Evolutionary conservation across 768 basidiomycete species (phyloP), one percentile per base, ranked within the genome.

Genomic region (Rhizopogon sp.): DNA sequence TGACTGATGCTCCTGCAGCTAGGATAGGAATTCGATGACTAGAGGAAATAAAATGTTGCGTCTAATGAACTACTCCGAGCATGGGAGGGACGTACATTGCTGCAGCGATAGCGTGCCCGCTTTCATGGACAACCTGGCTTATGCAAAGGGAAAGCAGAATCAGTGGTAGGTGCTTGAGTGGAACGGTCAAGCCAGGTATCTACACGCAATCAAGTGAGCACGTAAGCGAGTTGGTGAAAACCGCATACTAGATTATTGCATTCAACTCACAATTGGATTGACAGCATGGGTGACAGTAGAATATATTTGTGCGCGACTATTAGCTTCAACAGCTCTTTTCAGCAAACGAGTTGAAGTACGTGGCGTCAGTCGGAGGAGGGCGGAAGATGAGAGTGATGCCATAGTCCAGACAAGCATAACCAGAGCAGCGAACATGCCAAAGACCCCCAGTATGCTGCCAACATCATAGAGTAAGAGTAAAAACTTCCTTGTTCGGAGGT

Each of bases 181-280:
- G 92, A 1, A 89, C 81, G 2, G 90, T 95, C 6, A 92, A 57
- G 1, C 92, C 92, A 20, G 93, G 92, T 39, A 95, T 84, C 90
- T 93, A 59, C 16, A 50, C 20, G 25, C 7, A 31, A 25, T 25
- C 25, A 25, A 25, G 25, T 25, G 25, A 25, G 25, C 25, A 25
- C 25, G 25, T 10, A 17, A 28, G 25, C 22, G 39, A 47, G 31
- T 28, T 59, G 40, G 56, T 56, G 25, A 22, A 17, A 11, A 25
- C 28, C 33, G 39, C 5, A 57, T 7, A 25, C 9, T 49, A 41
- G 10, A 10, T 3, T 33, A 44, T 28, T 25, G 33, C 22, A 51
- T 10, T 20, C 44, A 17, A 58, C 72, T 66, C 60, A 71, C 75
- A 60, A 73, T 70, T 2, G 67, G 62, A 33, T 47, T 61, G 43